phyloP scores from a whole-genome alignment of 371 early-diverging fungal genomes.

The Cokeromyces recurvatus region DNA sequence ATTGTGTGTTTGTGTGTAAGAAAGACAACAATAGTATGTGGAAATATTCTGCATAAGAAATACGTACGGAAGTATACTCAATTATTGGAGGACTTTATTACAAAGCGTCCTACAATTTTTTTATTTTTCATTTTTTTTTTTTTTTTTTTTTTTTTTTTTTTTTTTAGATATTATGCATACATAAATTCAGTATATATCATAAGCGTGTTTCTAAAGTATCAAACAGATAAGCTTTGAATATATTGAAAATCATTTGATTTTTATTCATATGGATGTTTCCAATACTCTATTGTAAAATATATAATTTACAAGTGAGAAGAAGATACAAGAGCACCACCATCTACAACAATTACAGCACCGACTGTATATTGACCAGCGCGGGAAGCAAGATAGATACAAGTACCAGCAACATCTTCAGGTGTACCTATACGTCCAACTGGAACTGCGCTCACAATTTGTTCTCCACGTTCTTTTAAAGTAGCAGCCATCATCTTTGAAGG shows the following conservation, averaged over 20 bases:
- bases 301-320: constrained; percentile 17
- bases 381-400: constrained; percentile 67
- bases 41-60: no score
- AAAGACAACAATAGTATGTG: no score
- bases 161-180: no score
- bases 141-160: neutral
- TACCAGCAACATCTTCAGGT: constrained; percentile 86
- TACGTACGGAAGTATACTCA: no score
- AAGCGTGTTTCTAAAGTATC: no score
- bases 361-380: constrained; percentile 75
- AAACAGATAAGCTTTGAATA: no score
- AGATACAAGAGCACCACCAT: constrained; percentile 63
- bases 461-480: constrained; percentile 57
- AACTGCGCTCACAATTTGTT: constrained; percentile 49
- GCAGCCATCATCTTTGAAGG: constrained; percentile 88
- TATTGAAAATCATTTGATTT: neutral
- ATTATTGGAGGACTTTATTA: no score
- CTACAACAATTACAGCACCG: constrained; percentile 75
- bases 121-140: no score
- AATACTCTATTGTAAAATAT: neutral
- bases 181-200: no score
- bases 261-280: no score
- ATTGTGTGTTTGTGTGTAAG: no score
- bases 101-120: no score
- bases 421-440: constrained; percentile 78